These are phyloP conservation scores for Globisporangium solare DNA, from an alignment of 352 stramenopile species.

Conservation along the genomic window DNA sequence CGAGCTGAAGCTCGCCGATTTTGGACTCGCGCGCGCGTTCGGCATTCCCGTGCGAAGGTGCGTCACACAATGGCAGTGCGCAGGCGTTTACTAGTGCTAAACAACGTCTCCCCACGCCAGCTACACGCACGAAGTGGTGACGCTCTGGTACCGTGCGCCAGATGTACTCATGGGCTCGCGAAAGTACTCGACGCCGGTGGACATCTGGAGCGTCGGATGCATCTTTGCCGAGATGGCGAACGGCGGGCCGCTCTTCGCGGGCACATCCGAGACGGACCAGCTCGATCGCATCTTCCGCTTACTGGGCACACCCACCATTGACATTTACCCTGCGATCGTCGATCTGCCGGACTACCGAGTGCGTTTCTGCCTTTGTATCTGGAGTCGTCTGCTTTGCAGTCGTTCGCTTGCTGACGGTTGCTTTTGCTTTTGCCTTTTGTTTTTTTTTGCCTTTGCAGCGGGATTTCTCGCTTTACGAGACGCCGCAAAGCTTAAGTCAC, in stretches of 20 bases:
- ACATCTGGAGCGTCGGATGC: conserved; percentile 99
- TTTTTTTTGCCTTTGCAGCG: conserved; percentile 30
- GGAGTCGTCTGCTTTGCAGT: not conserved
- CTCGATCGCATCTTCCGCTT: conserved; percentile 97
- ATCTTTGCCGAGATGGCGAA: conserved; percentile 98
- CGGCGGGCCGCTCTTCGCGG: conserved; percentile 92
- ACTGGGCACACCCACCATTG: conserved; percentile 92
- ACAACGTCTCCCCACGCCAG: conserved; percentile 11
- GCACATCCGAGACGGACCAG: conserved; percentile 96
- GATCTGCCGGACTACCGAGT: conserved; percentile 96
- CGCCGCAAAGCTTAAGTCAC: conserved; percentile 80
- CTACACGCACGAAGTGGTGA: conserved; percentile 95
- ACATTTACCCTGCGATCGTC: conserved; percentile 95
- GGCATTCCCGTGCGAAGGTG: conserved; percentile 97
- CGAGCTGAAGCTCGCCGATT: conserved; percentile 99
- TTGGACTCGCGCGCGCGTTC: conserved; percentile 99
- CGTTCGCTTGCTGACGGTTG: conserved; percentile 4
- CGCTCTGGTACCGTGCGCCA: conserved; percentile 94
- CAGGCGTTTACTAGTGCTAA: too few relatives aligned
- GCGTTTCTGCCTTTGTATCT: conserved; percentile 17
- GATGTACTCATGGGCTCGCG: conserved; percentile 96
- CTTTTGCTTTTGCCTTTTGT: conserved; percentile 1
- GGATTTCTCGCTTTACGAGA: conserved; percentile 91
- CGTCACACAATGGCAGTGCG: not conserved
- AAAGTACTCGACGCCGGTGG: conserved; percentile 98